Evolutionary conservation across 140 eudicot species (phyloP).

Genomic region (Oenanthe javanica): DNA sequence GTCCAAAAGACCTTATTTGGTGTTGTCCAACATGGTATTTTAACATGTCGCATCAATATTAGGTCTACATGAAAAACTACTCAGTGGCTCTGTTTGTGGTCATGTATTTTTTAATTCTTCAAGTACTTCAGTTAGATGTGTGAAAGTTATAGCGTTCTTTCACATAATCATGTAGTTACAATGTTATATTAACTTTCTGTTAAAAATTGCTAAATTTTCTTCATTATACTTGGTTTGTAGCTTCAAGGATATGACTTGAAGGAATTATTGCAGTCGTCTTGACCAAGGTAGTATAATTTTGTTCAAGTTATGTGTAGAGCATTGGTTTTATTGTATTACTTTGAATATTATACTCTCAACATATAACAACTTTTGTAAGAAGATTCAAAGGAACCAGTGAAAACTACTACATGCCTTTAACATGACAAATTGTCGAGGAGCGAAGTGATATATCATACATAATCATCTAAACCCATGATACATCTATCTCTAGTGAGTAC

Average conservation of each 20-base stretch:
- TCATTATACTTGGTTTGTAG: conserved; percentile 31
- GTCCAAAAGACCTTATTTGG: neutral
- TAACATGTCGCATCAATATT: neutral
- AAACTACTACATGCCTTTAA: neutral
- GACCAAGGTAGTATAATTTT: conserved; percentile 1
- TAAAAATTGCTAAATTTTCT: neutral
- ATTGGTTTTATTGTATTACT: neutral
- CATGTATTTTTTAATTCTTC: neutral
- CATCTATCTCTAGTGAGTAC: neutral
- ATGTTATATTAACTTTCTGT: neutral
- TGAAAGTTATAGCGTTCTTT: neutral
- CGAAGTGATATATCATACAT: neutral
- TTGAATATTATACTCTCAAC: neutral
- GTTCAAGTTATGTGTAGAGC: neutral
- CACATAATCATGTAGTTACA: neutral
- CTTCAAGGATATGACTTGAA: conserved; percentile 88
- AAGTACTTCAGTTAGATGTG: neutral
- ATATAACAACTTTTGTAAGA: neutral
- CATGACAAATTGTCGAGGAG: neutral
- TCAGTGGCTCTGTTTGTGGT: neutral
- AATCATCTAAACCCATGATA: neutral
- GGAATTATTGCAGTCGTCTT: conserved; percentile 38
- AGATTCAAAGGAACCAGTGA: neutral
- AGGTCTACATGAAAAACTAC: neutral
- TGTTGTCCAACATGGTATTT: neutral